A percentile compares a stretch with the other conserved stretches of the same genome.
phyloP scores from a whole-genome alignment of 257 asterid genomes.

The Ligustrum vulgare region DNA sequence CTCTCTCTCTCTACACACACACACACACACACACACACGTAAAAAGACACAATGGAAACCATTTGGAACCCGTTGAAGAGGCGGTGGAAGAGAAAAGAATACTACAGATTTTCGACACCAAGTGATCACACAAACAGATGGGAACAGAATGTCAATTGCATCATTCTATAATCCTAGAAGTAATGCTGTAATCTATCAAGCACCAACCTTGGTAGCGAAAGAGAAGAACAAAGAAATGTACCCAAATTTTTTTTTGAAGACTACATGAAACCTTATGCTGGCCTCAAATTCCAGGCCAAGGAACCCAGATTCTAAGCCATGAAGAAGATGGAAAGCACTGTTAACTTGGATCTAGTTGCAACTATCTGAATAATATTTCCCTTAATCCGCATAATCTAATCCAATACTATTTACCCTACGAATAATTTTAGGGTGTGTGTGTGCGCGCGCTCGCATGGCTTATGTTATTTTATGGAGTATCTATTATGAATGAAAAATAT shows the following conservation, averaged over 20 bases:
- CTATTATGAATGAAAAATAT: no score
- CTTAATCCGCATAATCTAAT: no score
- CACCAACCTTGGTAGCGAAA: constrained; percentile 53
- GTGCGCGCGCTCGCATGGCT: no score
- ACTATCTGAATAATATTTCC: constrained; percentile 36
- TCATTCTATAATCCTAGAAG: constrained; percentile 69
- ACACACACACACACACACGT: neutral
- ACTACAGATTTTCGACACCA: constrained; percentile 50
- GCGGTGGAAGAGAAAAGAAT: constrained; percentile 45
- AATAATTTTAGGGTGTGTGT: no score
- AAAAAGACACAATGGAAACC: constrained; percentile 34
- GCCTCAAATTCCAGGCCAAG: constrained; percentile 71
- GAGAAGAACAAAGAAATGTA: constrained; percentile 41
- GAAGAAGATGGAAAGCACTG: constrained; percentile 43
- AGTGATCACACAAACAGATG: constrained; percentile 59
- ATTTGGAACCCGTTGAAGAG: constrained; percentile 22
- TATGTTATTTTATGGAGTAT: no score
- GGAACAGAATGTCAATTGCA: constrained; percentile 63
- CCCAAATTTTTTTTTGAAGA: constrained; percentile 72
- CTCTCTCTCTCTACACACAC: neutral
- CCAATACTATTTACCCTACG: no score
- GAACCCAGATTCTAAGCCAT: constrained; percentile 81
- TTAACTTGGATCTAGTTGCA: constrained; percentile 46
- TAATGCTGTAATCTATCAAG: constrained; percentile 65
- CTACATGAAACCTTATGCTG: constrained; percentile 71